A percentile compares a stretch with the other conserved stretches of the same genome.
Conservation (phyloP, 352 stramenopile species). For the Phytopythium montanum region DNA sequence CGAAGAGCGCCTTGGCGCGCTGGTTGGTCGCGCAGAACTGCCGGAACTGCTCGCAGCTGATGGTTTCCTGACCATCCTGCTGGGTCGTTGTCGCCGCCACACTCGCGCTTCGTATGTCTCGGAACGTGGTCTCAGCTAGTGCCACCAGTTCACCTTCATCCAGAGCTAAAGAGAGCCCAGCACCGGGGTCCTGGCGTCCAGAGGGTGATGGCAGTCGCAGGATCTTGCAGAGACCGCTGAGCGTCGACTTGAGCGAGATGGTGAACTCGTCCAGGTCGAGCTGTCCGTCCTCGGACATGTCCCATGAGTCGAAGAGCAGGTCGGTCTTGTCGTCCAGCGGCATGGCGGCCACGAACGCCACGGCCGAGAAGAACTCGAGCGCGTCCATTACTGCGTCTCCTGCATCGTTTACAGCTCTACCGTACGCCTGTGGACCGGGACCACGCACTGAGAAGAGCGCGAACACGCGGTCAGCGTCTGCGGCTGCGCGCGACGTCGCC, state of each 20-base stretch:
- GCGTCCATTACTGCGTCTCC: conserved; percentile 46
- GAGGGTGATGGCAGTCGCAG: conserved; percentile 12
- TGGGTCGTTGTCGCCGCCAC: conserved; percentile 14
- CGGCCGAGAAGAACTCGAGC: conserved; percentile 74
- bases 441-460: conserved; percentile 34
- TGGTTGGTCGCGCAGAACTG: conserved; percentile 70
- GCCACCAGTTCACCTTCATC: conserved; percentile 68
- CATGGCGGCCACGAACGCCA: conserved; percentile 59
- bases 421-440: not conserved
- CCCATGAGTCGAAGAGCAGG: conserved; percentile 83
- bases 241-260: conserved; percentile 86
- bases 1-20: conserved; percentile 48
- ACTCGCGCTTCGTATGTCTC: conserved; percentile 50
- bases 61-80: conserved; percentile 30
- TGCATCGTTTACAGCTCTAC: not conserved
- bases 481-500: conserved; percentile 32
- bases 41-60: conserved; percentile 79
- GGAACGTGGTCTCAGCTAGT: conserved; percentile 58
- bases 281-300: conserved; percentile 80
- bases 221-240: conserved; percentile 66
- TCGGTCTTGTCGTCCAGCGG: conserved; percentile 78
- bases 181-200: not conserved
- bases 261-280: conserved; percentile 82
- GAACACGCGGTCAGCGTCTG: conserved; percentile 56
- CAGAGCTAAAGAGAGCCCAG: conserved; percentile 9